Conservation (phyloP, 148 eudicot genomes). For the Dysphania ambrosioides region DNA sequence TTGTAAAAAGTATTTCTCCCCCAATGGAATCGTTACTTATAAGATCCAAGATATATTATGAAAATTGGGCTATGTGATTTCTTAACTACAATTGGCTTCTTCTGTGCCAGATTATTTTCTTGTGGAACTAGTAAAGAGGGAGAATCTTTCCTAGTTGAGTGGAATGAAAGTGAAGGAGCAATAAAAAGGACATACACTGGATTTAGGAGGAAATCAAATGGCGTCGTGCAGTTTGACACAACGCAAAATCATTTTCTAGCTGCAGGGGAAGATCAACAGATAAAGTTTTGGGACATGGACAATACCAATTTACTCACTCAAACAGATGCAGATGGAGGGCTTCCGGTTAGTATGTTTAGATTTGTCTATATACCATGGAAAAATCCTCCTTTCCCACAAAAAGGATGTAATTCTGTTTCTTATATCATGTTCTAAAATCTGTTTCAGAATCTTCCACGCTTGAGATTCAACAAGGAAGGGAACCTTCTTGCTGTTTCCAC, state of each 20-base stretch:
- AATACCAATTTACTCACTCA: slow-evolving; percentile 45
- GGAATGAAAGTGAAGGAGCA: slow-evolving; percentile 98
- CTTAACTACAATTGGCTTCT: background rate
- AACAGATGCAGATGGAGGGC: slow-evolving; percentile 86
- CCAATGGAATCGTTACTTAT: background rate
- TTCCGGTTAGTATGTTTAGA: slow-evolving; percentile 51
- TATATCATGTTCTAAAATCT: slow-evolving; percentile 4
- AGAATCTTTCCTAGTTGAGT: slow-evolving; percentile 80
- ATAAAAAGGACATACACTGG: slow-evolving; percentile 76
- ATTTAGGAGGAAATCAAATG: slow-evolving; percentile 66
- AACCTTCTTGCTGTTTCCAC: slow-evolving; percentile 79
- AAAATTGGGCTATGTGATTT: background rate
- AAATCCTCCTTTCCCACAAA: background rate
- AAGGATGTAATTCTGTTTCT: too few relatives aligned
- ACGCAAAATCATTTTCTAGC: slow-evolving; percentile 89
- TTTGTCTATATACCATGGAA: background rate
- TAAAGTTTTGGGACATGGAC: slow-evolving; percentile 97
- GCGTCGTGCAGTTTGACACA: slow-evolving; percentile 85
- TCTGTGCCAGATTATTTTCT: slow-evolving; percentile 65
- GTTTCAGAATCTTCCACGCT: slow-evolving; percentile 62
- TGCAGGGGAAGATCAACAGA: slow-evolving; percentile 84
- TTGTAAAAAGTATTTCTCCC: background rate
- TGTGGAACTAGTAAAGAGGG: slow-evolving; percentile 97
- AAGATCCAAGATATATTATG: background rate
- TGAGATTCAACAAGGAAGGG: slow-evolving; percentile 92